These are phyloP conservation scores for Hanseniaspora nectarophila DNA, from an alignment of 805 yeast genomes.

Conservation along the genomic window DNA sequence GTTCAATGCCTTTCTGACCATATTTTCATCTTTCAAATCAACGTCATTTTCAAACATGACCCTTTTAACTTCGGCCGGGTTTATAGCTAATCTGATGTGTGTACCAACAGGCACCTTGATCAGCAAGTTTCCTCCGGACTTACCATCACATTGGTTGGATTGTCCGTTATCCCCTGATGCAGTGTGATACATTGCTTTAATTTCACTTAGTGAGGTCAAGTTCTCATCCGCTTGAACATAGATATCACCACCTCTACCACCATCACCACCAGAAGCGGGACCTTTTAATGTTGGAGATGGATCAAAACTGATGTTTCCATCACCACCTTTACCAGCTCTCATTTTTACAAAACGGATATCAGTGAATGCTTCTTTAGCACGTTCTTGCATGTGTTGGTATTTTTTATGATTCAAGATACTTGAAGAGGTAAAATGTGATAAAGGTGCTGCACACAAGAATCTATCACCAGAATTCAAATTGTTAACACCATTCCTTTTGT, in stretches of 20 bases:
- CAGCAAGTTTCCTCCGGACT: conserved; percentile 63
- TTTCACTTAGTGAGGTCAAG: conserved; percentile 55
- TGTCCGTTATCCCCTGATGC: conserved; percentile 61
- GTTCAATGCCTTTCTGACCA: conserved; percentile 22
- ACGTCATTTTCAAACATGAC: conserved; percentile 18
- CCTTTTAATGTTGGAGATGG: conserved; percentile 78
- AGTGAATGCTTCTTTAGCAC: conserved; percentile 27
- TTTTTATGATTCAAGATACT: neutral
- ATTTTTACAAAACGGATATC: conserved; percentile 61
- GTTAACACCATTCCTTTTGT: conserved; percentile 2
- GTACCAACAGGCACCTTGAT: conserved; percentile 91
- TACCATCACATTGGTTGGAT: conserved; percentile 74
- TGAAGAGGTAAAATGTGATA: conserved; percentile 1
- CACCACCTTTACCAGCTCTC: conserved; percentile 75
- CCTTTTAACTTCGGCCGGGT: conserved; percentile 41
- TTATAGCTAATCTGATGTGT: conserved; percentile 70
- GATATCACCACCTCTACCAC: conserved; percentile 84
- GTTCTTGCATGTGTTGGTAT: conserved; percentile 5
- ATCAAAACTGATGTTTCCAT: conserved; percentile 74
- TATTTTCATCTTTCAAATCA: conserved; percentile 18
- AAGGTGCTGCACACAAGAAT: conserved; percentile 12
- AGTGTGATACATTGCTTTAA: conserved; percentile 59
- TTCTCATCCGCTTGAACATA: conserved; percentile 72
- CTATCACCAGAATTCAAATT: conserved; percentile 5
- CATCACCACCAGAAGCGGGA: conserved; percentile 99